Evolutionary conservation across 441 rosid species (phyloP).

Genomic region (Adansonia madagascariensis): DNA sequence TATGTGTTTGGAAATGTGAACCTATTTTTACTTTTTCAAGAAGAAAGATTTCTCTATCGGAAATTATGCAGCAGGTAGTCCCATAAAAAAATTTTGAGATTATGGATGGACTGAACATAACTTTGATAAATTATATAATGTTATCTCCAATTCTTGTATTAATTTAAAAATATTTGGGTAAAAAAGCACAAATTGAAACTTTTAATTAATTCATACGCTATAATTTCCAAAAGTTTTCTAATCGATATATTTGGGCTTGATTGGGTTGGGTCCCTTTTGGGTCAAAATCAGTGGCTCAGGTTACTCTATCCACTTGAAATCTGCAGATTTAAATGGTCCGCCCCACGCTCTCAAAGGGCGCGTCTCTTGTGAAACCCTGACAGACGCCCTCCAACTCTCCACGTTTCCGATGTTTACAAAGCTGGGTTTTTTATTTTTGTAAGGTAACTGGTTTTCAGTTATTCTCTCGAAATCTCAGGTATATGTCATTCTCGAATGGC

Average conservation of each 20-base stretch:
- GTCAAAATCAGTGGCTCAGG: not conserved
- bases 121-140: no score
- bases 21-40: no score
- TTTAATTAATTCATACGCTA: not conserved
- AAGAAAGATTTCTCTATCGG: no score
- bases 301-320: not conserved
- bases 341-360: conserved; percentile 12
- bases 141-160: no score
- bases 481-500: not conserved
- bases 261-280: not conserved
- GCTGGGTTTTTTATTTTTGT: not conserved
- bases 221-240: not conserved
- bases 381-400: not conserved
- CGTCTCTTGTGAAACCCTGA: not conserved
- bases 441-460: not conserved
- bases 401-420: conserved; percentile 17
- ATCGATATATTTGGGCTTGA: not conserved
- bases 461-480: not conserved
- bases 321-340: not conserved
- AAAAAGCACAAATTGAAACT: no score
- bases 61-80: no score
- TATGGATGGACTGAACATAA: no score
- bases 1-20: no score
- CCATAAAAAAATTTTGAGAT: no score
- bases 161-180: not conserved